Percentiles rank a stretch among this genome's conserved stretches.
Conservation (phyloP, 2,329 filamentous ascomycete species). For the Nigrospora oryzae region DNA sequence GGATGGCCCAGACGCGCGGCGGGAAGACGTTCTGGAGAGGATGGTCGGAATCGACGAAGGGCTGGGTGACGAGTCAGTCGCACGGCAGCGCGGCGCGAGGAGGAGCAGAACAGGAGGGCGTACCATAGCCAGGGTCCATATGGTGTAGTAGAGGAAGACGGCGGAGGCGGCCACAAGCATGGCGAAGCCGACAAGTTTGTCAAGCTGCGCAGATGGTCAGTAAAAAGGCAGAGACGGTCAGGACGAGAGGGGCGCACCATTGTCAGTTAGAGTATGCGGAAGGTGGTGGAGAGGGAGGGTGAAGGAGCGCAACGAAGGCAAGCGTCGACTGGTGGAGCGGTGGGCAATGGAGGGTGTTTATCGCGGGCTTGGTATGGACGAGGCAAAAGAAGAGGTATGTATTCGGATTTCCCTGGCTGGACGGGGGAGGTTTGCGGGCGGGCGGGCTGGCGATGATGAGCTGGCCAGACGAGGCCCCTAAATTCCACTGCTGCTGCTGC, state of each 20-base stretch:
- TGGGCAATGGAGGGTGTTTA: too few relatives aligned
- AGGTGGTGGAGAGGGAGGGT: constrained; percentile 10
- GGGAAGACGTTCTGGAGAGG: constrained; percentile 92
- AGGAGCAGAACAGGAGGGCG: constrained; percentile 11
- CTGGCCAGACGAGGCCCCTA: background rate
- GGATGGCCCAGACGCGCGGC: constrained; percentile 96
- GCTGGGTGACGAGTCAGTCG: constrained; percentile 40
- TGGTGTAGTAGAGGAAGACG: constrained; percentile 79
- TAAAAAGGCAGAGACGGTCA: background rate
- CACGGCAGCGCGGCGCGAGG: background rate
- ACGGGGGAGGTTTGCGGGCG: too few relatives aligned
- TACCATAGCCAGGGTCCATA: constrained; percentile 98
- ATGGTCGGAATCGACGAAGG: constrained; percentile 93
- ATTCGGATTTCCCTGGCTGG: too few relatives aligned
- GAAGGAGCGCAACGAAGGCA: too few relatives aligned
- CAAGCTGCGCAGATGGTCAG: constrained; percentile 67
- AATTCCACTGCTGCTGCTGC: background rate
- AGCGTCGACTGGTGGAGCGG: too few relatives aligned
- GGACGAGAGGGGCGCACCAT: constrained; percentile 8
- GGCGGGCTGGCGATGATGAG: constrained; percentile 7
- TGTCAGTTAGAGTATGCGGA: constrained; percentile 5
- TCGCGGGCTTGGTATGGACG: too few relatives aligned
- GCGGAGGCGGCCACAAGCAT: constrained; percentile 58
- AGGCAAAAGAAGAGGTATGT: too few relatives aligned
- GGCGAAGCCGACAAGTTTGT: constrained; percentile 67